Evolutionary conservation across 352 stramenopile species (phyloP).

Genomic region (Phytophthora brassicae): DNA sequence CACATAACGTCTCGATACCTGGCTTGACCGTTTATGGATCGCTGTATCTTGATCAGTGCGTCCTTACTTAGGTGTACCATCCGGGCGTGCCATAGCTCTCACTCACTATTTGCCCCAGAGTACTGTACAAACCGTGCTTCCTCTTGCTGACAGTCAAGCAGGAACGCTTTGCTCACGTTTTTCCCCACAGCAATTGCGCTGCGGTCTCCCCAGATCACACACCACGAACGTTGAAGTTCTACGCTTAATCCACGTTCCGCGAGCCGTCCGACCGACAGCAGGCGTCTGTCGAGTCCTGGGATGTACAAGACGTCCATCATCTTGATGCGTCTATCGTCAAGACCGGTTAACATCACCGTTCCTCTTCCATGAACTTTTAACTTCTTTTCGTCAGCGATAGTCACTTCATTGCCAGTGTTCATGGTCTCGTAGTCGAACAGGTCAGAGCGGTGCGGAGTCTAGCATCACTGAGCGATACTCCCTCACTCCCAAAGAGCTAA

Average conservation of each 20-base stretch:
- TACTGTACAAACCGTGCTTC: slow-evolving; percentile 8
- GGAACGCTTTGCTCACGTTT: slow-evolving; percentile 9
- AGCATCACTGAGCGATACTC: too few relatives aligned
- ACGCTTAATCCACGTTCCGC: background rate
- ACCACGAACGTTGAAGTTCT: background rate
- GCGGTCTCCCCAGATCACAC: background rate
- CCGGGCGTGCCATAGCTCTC: slow-evolving; percentile 25
- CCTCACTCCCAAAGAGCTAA: too few relatives aligned
- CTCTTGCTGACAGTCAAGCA: slow-evolving; percentile 11
- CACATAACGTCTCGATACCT: slow-evolving; percentile 14
- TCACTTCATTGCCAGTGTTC: background rate
- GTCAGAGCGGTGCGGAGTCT: background rate
- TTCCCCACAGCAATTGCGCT: background rate
- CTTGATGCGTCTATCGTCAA: slow-evolving; percentile 21
- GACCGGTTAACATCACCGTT: background rate
- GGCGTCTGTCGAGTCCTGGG: slow-evolving; percentile 25
- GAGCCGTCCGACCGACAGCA: background rate
- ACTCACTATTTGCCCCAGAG: background rate
- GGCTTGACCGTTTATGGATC: too few relatives aligned
- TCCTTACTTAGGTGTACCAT: slow-evolving; percentile 12
- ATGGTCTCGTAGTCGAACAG: background rate
- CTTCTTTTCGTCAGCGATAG: background rate
- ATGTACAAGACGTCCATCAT: slow-evolving; percentile 35
- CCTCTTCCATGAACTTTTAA: background rate
- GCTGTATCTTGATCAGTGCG: slow-evolving; percentile 6